phyloP scores from a whole-genome alignment of 345 rosid species.

The Iberis pinnata region DNA sequence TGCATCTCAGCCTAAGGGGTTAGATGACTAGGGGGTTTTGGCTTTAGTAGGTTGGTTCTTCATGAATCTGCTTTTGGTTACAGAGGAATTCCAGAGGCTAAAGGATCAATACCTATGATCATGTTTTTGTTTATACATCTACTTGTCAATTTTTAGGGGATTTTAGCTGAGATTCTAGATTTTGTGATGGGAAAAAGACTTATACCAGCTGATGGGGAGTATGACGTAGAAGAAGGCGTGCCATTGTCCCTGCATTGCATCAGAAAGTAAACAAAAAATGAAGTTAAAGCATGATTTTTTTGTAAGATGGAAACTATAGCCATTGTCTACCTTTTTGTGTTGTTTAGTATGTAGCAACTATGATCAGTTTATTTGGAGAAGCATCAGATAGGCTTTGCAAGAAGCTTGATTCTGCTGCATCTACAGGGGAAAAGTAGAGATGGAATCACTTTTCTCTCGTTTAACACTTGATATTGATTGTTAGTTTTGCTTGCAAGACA shows the following conservation, averaged over 20 bases:
- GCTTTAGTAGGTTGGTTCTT: too few species aligned
- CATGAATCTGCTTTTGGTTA: too few species aligned
- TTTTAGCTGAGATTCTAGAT: slow-evolving; percentile 84
- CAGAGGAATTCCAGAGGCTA: slow-evolving; percentile 92
- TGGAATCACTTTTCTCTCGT: slow-evolving; percentile 95
- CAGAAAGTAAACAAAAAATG: slow-evolving; percentile 45
- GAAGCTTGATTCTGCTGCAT: slow-evolving; percentile 73
- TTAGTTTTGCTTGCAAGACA: too few species aligned
- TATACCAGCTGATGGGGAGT: slow-evolving; percentile 94
- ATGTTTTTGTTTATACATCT: slow-evolving; percentile 8
- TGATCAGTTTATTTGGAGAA: slow-evolving; percentile 77
- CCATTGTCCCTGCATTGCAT: slow-evolving; percentile 91
- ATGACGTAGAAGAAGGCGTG: slow-evolving; percentile 92
- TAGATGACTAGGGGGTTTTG: too few species aligned
- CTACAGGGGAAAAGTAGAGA: slow-evolving; percentile 75
- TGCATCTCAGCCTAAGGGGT: too few species aligned
- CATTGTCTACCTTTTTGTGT: slow-evolving; percentile 8
- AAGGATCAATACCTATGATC: slow-evolving; percentile 37
- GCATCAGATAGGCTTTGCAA: slow-evolving; percentile 82
- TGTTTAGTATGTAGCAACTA: slow-evolving; percentile 79
- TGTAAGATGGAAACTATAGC: background rate
- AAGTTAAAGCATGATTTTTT: background rate
- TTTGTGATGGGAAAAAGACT: slow-evolving; percentile 98
- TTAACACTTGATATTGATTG: slow-evolving; percentile 80
- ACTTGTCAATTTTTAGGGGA: slow-evolving; percentile 52